Conservation (phyloP, 768 basidiomycete genomes). For the Panellus pusillus region DNA sequence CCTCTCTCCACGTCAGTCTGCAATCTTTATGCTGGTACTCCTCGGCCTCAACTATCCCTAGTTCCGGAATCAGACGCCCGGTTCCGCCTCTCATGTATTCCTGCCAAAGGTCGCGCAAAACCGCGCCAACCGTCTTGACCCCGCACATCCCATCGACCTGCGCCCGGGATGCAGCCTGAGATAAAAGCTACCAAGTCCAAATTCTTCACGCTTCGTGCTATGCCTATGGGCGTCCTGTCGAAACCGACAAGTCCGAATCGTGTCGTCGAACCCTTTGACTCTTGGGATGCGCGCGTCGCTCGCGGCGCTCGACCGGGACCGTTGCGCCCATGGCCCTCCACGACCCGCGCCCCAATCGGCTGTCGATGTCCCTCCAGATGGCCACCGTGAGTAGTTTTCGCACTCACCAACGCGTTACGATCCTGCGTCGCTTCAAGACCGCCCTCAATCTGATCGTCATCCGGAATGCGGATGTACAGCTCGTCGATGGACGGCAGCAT, state of each 20-base stretch:
- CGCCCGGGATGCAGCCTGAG: background rate
- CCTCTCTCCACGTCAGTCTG: conserved; percentile 39
- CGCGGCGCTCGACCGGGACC: too few relatives aligned
- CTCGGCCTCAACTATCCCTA: conserved; percentile 16
- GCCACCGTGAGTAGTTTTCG: conserved; percentile 27
- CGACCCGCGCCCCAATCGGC: conserved; percentile 23
- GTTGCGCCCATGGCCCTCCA: conserved; percentile 21
- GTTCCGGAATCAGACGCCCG: conserved; percentile 45
- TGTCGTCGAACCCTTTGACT: background rate
- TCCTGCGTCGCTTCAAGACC: conserved; percentile 37
- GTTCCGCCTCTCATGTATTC: conserved; percentile 25
- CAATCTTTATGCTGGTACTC: background rate
- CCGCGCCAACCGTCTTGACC: conserved; percentile 26
- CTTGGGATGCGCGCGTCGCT: conserved; percentile 3
- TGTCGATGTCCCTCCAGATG: conserved; percentile 42
- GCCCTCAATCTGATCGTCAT: conserved; percentile 41
- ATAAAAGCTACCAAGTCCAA: background rate
- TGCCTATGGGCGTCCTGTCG: conserved; percentile 1
- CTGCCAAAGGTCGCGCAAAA: background rate
- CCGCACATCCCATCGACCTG: too few relatives aligned
- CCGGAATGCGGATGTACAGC: conserved; percentile 36
- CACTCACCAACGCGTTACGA: conserved; percentile 31
- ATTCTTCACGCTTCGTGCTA: background rate
- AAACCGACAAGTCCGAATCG: background rate
- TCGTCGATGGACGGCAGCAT: conserved; percentile 12